A percentile compares a stretch with the other conserved stretches of the same genome.
Conservation (phyloP, 345 rosid genomes). For the Brassica carinata region DNA sequence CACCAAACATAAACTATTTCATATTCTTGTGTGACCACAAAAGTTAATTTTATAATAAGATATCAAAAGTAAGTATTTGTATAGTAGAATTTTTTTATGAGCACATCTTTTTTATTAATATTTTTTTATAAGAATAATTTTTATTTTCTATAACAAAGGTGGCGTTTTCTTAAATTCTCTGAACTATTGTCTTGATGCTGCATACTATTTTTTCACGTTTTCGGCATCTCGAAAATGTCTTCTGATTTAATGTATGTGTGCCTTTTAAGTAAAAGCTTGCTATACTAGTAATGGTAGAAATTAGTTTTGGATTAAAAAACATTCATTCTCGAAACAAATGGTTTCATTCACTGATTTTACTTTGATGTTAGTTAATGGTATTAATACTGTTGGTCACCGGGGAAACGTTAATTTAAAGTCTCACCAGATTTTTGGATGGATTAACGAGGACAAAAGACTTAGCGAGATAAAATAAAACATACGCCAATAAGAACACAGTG, state of each 20-base stretch:
- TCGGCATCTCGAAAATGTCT: not conserved
- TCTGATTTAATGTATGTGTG: constrained; percentile 14
- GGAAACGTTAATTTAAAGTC: constrained; percentile 11
- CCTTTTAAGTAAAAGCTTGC: too few relatives aligned
- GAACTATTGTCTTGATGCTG: constrained; percentile 11
- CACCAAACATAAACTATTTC: constrained; percentile 30
- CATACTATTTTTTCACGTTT: not conserved
- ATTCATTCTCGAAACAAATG: too few relatives aligned
- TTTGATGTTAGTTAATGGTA: not conserved
- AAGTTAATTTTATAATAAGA: not conserved
- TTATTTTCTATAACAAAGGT: too few relatives aligned
- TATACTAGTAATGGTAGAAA: too few relatives aligned
- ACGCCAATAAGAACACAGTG: constrained; percentile 11
- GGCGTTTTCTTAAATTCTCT: too few relatives aligned
- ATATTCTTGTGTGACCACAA: not conserved
- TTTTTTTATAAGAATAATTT: not conserved
- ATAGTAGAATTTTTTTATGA: not conserved
- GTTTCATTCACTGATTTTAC: not conserved
- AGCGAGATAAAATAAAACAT: not conserved
- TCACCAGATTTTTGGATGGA: constrained; percentile 4
- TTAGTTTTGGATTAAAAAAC: too few relatives aligned
- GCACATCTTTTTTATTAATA: not conserved
- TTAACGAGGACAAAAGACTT: not conserved
- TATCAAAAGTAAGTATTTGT: not conserved
- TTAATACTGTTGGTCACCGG: constrained; percentile 21